phyloP scores from a whole-genome alignment of 331 rosid species.

The Spiraea crenata region DNA sequence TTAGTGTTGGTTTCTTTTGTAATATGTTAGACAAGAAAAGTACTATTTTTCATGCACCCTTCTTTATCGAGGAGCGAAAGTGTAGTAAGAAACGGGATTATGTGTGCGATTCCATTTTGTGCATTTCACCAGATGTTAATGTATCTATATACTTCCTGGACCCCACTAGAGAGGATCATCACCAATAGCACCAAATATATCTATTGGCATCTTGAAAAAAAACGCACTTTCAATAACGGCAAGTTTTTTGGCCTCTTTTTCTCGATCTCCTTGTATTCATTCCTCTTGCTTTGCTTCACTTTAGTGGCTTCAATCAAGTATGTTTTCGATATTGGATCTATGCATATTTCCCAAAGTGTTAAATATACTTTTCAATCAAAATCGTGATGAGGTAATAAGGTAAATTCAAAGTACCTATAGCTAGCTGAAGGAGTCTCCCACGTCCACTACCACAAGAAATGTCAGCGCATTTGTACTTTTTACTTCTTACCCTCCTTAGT shows the following conservation, averaged over 20 bases:
- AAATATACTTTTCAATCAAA: neutral
- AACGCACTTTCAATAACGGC: neutral
- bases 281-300: neutral
- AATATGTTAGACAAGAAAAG: too few species aligned
- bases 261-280: neutral
- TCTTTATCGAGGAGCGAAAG: too few species aligned
- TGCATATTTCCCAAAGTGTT: constrained; percentile 12
- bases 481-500: constrained; percentile 1
- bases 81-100: too few species aligned
- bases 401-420: neutral
- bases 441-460: constrained; percentile 7
- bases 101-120: neutral
- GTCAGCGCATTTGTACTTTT: constrained; percentile 7
- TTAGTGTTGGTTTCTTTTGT: too few species aligned
- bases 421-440: constrained; percentile 3
- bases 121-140: neutral
- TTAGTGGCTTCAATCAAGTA: constrained; percentile 17
- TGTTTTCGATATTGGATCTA: constrained; percentile 7
- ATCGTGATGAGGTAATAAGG: too few species aligned
- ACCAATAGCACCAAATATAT: neutral
- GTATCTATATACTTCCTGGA: neutral
- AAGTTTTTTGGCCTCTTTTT: neutral
- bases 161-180: neutral
- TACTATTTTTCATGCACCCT: too few species aligned
- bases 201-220: neutral